Conservation (phyloP, 208 protist species). For the Leishmania major region DNA sequence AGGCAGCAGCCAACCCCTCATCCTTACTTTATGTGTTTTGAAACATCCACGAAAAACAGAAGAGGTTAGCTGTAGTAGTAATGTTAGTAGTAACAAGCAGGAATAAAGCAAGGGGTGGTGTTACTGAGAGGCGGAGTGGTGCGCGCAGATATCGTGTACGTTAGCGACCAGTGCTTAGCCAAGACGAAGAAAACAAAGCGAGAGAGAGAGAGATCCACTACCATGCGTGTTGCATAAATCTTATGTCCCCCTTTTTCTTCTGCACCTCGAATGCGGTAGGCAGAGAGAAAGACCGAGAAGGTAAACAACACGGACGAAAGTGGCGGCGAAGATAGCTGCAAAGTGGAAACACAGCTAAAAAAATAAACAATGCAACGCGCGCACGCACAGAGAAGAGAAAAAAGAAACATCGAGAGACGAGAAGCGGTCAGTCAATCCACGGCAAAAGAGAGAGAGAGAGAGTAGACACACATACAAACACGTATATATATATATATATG, state of each 20-base stretch:
- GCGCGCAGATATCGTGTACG: neutral
- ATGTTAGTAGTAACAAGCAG: neutral
- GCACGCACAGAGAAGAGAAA: neutral
- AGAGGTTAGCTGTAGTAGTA: neutral
- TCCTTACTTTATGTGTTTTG: neutral
- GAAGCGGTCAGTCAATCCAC: too few relatives aligned
- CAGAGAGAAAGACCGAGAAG: too few relatives aligned
- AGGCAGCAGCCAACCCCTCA: neutral
- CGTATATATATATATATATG: too few relatives aligned
- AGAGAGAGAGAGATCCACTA: neutral
- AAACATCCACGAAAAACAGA: neutral
- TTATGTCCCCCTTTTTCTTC: too few relatives aligned
- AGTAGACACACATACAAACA: too few relatives aligned
- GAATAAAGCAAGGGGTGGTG: neutral
- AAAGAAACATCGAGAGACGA: neutral
- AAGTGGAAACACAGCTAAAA: neutral
- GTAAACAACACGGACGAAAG: neutral
- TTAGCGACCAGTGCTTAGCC: neutral
- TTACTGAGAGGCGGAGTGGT: neutral
- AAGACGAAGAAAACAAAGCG: neutral
- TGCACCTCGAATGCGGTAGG: too few relatives aligned
- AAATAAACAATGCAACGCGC: neutral
- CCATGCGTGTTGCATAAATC: too few relatives aligned
- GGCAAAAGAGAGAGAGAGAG: neutral
- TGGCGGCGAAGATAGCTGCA: neutral